These are phyloP conservation scores for Fusarium virguliforme DNA, from an alignment of 2,329 filamentous ascomycete genomes.

Conservation along the genomic window DNA sequence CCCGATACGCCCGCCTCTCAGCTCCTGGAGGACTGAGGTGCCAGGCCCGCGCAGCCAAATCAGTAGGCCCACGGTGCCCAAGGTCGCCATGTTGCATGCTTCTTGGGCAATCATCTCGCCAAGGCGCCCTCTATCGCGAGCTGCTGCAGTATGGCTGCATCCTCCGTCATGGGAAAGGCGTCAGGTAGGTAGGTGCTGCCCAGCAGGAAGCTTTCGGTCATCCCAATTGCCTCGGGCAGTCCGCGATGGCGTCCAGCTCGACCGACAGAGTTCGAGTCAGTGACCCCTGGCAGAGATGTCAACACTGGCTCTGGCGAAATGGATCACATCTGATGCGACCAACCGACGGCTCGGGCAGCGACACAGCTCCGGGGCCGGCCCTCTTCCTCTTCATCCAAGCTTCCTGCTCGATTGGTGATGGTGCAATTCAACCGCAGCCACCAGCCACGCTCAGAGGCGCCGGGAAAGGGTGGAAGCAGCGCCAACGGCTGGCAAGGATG, in stretches of 20 bases:
- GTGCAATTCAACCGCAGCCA: conserved; percentile 13
- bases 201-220: neutral
- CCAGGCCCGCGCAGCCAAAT: conserved; percentile 19
- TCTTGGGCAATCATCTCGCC: conserved; percentile 25
- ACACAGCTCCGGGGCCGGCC: conserved; percentile 27
- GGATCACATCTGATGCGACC: conserved; percentile 42
- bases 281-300: conserved; percentile 18
- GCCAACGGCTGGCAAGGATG: conserved; percentile 25
- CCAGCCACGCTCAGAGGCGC: conserved; percentile 1
- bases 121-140: conserved; percentile 13
- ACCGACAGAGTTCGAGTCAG: conserved; percentile 22
- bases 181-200: neutral
- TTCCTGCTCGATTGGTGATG: conserved; percentile 15
- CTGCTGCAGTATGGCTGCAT: conserved; percentile 18
- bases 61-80: conserved; percentile 25
- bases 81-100: conserved; percentile 27
- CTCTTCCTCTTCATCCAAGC: conserved; percentile 21
- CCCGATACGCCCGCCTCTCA: conserved; percentile 42
- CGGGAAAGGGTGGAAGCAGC: conserved; percentile 23
- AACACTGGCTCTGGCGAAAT: conserved; percentile 28
- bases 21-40: conserved; percentile 23
- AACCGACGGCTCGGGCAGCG: conserved; percentile 42
- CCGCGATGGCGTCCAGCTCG: neutral
- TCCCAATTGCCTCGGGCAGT: neutral
- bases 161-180: conserved; percentile 7